Base-by-base conservation (phyloP, 108 stramenopile genomes). In the Tribonema minus region DNA sequence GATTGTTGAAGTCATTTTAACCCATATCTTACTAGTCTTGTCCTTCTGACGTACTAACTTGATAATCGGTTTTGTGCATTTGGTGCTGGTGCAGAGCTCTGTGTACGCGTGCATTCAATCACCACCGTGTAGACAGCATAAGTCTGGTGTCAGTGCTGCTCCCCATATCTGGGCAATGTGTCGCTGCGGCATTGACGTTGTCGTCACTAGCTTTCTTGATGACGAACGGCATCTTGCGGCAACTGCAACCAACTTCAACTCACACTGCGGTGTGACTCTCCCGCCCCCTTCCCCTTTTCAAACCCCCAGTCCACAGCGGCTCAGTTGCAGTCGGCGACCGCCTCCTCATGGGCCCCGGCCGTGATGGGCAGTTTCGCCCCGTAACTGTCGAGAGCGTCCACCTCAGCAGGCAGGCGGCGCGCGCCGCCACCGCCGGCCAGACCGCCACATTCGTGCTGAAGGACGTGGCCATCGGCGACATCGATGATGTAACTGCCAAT, bases 301-400 rank as follows among this genome's bases (percentile, higher is more conserved):
- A 54, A 9, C 9, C 20, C 58, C 62, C 69, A 33, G 76, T 77
- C 28, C 38, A 67, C 23, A 77, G 76, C 46, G 76, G 76, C 37
- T 37, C 58, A 33, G 76, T 68, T 2, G 66, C 76, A 5, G 76
- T 77, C 35, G 76, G 76, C 2, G 76, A 77, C 58, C 66, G 67
- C 3, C 76, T 77, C 35, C 67, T 77, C 29, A 27, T 77, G 58
- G 76, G 76, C 3, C 76, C 76, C 34, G 54, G 58, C 67, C 54
- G 46, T 9, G n/a, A 25, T 26, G 76, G 76, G 1, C 12, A 58
- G 58, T 77, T 77, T 34, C 6, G 59, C 41, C 58, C 36, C 4
- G 46, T 66, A 3, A 64, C 76, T 3, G 76, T 77, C 12, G 54
- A 34, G 27, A 67, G 65, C 36, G 67, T 77, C 23, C 76, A 77